Base-by-base conservation (phyloP, 352 stramenopile genomes). In the Globisporangium nagaii region DNA sequence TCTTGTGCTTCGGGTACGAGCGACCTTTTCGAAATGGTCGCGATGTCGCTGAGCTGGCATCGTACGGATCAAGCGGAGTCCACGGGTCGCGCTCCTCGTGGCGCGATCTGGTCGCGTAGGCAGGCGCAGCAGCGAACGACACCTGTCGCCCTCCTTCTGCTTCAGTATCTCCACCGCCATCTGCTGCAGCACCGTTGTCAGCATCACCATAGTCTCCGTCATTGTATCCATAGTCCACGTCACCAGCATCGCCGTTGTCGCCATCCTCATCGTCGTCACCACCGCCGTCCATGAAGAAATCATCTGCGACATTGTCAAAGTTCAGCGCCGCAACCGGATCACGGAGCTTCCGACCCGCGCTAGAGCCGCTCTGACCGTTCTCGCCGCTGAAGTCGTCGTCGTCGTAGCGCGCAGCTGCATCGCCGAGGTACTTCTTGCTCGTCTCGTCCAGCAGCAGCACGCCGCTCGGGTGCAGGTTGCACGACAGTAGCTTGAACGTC, bases 401-500 rank as follows among this genome's bases (percentile, higher is more conserved):
- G 48, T 24, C 62, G 0, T 22, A 7, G 20, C 11, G 43, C 56
- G 1, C n/a, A 30, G 32, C 45, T 42, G 59, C 62, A 37, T 54
- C 67, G 36, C 34, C 61, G 0, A 92, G 53, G 37, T 88, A 90
- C 54, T 88, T 88, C 37, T 79, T 83, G 39, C 81, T 92, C 31
- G 73, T 66, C 35, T 94, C 84, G 53, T 94, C 84, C 48, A 94
- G 59, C 28, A 92, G 62, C 50, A 94, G 55, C 46, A 89, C 82
- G 15, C 84, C 84, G 24, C 64, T 85, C 32, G 71, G 55, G 36
- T 92, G 78, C 24, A 94, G 62, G 37, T 77, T 75, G 61, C 84
- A 94, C 62, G 79, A 91, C 61, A 88, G 56, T 36, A 94, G 59
- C 73, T 92, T 94, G 66, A 92, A 91, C 22, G 78, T 87, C 54